Evolutionary conservation across 139 green algal genomes (phyloP).

Genomic region (Chlorella sp.): DNA sequence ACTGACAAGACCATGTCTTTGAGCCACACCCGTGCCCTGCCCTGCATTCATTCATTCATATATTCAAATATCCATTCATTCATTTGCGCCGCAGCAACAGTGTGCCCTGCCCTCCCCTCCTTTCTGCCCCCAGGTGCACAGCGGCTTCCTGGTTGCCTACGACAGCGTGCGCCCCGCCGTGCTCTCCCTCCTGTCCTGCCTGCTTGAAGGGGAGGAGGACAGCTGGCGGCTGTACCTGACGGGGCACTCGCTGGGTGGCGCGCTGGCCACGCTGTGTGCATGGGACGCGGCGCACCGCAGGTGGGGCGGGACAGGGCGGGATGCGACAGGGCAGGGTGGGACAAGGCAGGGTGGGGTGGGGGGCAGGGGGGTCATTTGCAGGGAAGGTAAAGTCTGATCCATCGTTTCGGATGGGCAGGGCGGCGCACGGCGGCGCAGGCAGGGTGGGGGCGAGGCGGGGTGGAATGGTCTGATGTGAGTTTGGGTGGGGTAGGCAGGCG

Average conservation of each 20-base stretch:
- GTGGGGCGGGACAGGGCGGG: slow-evolving; percentile 46
- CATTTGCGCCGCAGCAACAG: too few species aligned
- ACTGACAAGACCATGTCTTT: too few species aligned
- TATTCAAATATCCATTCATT: too few species aligned
- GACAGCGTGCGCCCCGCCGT: slow-evolving; percentile 46
- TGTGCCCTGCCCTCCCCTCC: too few species aligned
- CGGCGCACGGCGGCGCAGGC: not conserved
- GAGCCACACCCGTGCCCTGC: too few species aligned
- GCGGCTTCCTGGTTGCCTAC: slow-evolving; percentile 52
- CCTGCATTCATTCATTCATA: too few species aligned
- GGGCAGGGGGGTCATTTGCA: too few species aligned
- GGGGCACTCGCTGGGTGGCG: slow-evolving; percentile 86
- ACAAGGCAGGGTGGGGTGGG: not conserved
- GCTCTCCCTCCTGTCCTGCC: slow-evolving; percentile 61
- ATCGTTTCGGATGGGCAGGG: too few species aligned
- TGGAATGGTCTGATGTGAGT: not conserved
- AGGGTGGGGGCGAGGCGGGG: not conserved
- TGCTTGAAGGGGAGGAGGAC: slow-evolving; percentile 33
- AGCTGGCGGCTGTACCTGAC: not conserved
- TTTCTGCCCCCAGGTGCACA: slow-evolving; percentile 39
- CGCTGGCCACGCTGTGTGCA: slow-evolving; percentile 82
- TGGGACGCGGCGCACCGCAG: slow-evolving; percentile 71
- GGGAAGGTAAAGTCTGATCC: too few species aligned
- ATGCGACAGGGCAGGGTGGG: not conserved
- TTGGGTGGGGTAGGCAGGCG: not conserved